phyloP scores from a whole-genome alignment of 805 yeast genomes.

The Kodamaea hsintzibuensis region DNA sequence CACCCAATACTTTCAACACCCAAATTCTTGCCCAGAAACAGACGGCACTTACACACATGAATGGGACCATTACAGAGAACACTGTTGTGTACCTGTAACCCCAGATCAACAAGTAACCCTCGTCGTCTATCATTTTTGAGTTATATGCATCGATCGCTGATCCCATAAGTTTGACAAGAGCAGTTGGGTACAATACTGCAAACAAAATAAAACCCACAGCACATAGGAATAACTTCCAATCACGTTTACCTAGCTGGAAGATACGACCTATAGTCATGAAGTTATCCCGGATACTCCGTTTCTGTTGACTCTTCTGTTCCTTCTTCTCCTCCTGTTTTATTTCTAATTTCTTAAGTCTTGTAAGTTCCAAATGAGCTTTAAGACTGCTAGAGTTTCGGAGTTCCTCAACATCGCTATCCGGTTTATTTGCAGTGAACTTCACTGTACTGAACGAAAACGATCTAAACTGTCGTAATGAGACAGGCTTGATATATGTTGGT shows the following conservation, averaged over 20 bases:
- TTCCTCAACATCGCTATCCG: background rate
- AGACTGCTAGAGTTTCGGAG: background rate
- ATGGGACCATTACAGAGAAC: slow-evolving; percentile 44
- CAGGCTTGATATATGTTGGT: background rate
- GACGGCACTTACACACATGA: slow-evolving; percentile 42
- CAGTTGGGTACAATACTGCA: slow-evolving; percentile 47
- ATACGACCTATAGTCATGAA: slow-evolving; percentile 39
- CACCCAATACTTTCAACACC: slow-evolving; percentile 41
- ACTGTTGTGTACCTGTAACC: slow-evolving; percentile 45
- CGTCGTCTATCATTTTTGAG: slow-evolving; percentile 32
- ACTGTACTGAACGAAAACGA: background rate
- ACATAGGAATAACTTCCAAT: slow-evolving; percentile 34
- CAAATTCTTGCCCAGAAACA: slow-evolving; percentile 51
- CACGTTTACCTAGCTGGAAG: slow-evolving; percentile 40
- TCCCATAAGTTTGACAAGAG: slow-evolving; percentile 45
- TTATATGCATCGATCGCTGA: slow-evolving; percentile 45
- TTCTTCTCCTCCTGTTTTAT: slow-evolving; percentile 32
- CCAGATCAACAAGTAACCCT: slow-evolving; percentile 44
- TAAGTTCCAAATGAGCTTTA: slow-evolving; percentile 29
- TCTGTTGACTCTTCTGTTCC: slow-evolving; percentile 22
- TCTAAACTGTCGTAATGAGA: background rate
- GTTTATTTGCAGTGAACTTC: background rate
- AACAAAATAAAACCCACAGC: slow-evolving; percentile 43
- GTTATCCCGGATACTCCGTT: slow-evolving; percentile 33
- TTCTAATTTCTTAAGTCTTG: slow-evolving; percentile 25